These are phyloP conservation scores for Gnetum montanum DNA, from an alignment of 75 land plant species.

Conservation along the genomic window DNA sequence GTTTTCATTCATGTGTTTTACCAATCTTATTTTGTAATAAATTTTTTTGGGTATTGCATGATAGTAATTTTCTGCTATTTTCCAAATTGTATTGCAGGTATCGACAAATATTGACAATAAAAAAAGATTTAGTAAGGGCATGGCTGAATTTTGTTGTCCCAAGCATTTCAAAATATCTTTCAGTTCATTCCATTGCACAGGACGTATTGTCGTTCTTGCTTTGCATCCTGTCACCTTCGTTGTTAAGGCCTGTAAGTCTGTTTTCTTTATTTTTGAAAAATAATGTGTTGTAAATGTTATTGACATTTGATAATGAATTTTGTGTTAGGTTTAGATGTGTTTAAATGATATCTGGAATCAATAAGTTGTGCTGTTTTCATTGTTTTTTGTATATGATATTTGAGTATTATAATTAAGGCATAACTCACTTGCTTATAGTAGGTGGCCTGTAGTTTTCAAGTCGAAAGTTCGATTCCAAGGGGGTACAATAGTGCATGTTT, in stretches of 20 bases:
- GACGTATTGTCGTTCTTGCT: conserved; percentile 71
- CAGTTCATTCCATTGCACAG: conserved; percentile 41
- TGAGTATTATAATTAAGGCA: too few species aligned
- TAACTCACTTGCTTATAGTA: too few species aligned
- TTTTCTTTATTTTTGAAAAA: too few species aligned
- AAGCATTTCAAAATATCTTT: conserved; percentile 54
- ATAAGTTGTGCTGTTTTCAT: too few species aligned
- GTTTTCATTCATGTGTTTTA: neutral
- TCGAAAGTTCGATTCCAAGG: too few species aligned
- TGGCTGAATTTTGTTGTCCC: conserved; percentile 69
- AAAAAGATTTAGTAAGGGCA: conserved; percentile 48
- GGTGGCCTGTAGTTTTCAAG: too few species aligned
- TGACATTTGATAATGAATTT: too few species aligned
- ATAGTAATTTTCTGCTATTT: conserved; percentile 1
- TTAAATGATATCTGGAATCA: too few species aligned
- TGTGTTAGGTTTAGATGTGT: too few species aligned
- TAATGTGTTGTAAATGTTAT: too few species aligned
- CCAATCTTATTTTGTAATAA: neutral
- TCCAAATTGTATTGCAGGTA: conserved; percentile 26
- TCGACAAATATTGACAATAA: conserved; percentile 39
- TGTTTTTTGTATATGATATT: too few species aligned
- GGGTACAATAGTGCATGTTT: too few species aligned
- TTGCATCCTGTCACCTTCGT: conserved; percentile 69
- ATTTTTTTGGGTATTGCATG: neutral
- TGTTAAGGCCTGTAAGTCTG: conserved; percentile 84